Evolutionary conservation across 306 rosid genomes (phyloP), one percentile per base, ranked within the genome.

Genomic region (Oemleria cerasiformis): DNA sequence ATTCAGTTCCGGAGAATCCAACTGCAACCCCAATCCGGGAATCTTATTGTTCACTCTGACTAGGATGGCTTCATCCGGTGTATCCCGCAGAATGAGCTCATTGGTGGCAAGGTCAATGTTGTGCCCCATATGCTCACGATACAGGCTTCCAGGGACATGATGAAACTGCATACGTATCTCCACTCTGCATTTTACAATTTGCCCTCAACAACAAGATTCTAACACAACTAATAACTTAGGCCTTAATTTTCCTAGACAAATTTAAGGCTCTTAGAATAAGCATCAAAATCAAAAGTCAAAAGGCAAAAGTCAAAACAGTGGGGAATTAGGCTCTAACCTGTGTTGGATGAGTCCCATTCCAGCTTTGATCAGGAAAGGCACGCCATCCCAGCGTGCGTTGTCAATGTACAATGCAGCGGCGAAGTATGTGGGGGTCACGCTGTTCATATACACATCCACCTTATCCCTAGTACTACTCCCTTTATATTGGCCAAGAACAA

Each of bases 381-480:
- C 98, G 25, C 98, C 98, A 64, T 93, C 97, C 97, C 98, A 93
- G n/a, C 96, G 85, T 71, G 94, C 97, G 81, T 90, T 93, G 80
- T 93, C 92, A 53, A 88, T 87, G 76, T 83, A 87, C 67, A 93
- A 64, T 58, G 92, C 96, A 84, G 93, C 88, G 61, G 96, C 90
- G 14, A 88, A 90, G 84, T 88, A 93, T 56, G 97, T 93, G 47
- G 98, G 97, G 9, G 97, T 87, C 79, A 84, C 82, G 61, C 84
- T 83, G 73, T 93, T 80, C 62, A 79, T 74, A 81, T 57, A 78
- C 8, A 68, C 61, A 67, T 84, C 89, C 53, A 81, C 83, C 61
- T 79, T 83, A 69, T 84, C 85, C 44, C 78, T 61, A 14, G 75
- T 62, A 78, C 89, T 86, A 78, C 89, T 86, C 48, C 84, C 84